These are phyloP conservation scores for Aspergillus indologenus DNA, from an alignment of 495 filamentous ascomycete species.

Conservation along the genomic window DNA sequence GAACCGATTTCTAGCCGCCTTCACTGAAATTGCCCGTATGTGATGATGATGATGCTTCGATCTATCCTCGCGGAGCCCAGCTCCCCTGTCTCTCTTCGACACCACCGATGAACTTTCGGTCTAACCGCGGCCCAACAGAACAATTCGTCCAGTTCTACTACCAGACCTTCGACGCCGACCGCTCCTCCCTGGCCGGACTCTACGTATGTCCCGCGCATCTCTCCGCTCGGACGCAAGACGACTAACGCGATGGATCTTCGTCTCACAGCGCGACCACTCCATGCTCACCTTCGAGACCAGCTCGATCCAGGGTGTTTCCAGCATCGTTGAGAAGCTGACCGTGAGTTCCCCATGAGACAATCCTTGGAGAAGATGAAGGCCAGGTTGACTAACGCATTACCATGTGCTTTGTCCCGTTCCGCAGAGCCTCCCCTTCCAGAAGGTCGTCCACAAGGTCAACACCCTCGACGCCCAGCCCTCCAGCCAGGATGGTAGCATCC, in stretches of 20 bases:
- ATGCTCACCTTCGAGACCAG: constrained; percentile 89
- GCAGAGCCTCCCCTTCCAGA: constrained; percentile 66
- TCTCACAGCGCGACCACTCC: constrained; percentile 68
- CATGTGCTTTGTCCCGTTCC: neutral
- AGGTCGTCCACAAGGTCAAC: constrained; percentile 65
- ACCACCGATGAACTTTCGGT: neutral
- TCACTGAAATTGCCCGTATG: constrained; percentile 54
- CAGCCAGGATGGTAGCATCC: constrained; percentile 56
- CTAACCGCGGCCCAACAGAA: constrained; percentile 47
- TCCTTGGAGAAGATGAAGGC: neutral
- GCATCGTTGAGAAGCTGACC: constrained; percentile 73
- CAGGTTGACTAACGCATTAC: constrained; percentile 11
- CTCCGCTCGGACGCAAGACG: neutral
- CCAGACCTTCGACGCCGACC: constrained; percentile 70
- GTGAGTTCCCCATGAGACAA: constrained; percentile 45
- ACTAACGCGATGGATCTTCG: constrained; percentile 8
- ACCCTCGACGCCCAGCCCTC: constrained; percentile 77
- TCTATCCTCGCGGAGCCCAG: neutral
- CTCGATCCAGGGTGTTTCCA: constrained; percentile 52
- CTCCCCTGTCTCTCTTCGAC: neutral
- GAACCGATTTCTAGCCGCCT: constrained; percentile 46
- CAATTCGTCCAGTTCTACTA: constrained; percentile 91
- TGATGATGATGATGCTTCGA: constrained; percentile 10
- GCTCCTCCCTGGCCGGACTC: constrained; percentile 58
- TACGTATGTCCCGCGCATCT: constrained; percentile 58